phyloP scores from a whole-genome alignment of 2,329 filamentous ascomycete species.

The Myotisia sp. region DNA sequence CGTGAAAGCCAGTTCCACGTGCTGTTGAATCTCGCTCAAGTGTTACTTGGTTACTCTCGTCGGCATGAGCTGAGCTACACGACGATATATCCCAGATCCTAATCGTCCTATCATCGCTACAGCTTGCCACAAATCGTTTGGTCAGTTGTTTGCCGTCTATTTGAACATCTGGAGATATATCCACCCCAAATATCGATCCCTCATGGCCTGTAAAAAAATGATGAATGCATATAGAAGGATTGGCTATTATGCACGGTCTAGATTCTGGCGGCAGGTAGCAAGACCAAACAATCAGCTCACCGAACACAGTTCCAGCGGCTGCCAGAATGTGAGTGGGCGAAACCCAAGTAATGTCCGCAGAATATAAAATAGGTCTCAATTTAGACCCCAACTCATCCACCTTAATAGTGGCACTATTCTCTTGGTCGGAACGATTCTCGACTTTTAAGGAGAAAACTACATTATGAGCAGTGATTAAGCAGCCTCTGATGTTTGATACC shows the following conservation, averaged over 20 bases:
- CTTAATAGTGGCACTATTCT: slow-evolving; percentile 17
- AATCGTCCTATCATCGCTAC: slow-evolving; percentile 87
- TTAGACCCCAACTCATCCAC: slow-evolving; percentile 33
- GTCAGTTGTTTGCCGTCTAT: slow-evolving; percentile 24
- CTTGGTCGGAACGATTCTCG: slow-evolving; percentile 10
- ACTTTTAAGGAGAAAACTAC: slow-evolving; percentile 46
- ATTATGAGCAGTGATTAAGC: slow-evolving; percentile 76
- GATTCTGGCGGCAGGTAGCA: slow-evolving; percentile 32
- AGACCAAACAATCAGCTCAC: slow-evolving; percentile 84
- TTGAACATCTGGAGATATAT: slow-evolving; percentile 49
- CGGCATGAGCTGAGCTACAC: slow-evolving; percentile 30
- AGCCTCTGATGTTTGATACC: slow-evolving; percentile 31
- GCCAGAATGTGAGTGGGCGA: slow-evolving; percentile 50
- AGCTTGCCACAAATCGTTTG: slow-evolving; percentile 64
- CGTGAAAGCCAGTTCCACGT: slow-evolving; percentile 50
- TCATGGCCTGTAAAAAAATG: slow-evolving; percentile 58
- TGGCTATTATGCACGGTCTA: slow-evolving; percentile 7
- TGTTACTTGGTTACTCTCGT: slow-evolving; percentile 13
- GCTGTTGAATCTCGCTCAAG: slow-evolving; percentile 1
- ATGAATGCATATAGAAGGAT: slow-evolving; percentile 31
- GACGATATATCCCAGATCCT: slow-evolving; percentile 68
- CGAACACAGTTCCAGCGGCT: slow-evolving; percentile 83
- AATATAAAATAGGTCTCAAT: slow-evolving; percentile 72
- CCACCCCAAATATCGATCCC: slow-evolving; percentile 83
- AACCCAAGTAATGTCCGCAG: slow-evolving; percentile 57